Evolutionary conservation across 106 monocot genomes (phyloP).

Genomic region (Allium cepa): DNA sequence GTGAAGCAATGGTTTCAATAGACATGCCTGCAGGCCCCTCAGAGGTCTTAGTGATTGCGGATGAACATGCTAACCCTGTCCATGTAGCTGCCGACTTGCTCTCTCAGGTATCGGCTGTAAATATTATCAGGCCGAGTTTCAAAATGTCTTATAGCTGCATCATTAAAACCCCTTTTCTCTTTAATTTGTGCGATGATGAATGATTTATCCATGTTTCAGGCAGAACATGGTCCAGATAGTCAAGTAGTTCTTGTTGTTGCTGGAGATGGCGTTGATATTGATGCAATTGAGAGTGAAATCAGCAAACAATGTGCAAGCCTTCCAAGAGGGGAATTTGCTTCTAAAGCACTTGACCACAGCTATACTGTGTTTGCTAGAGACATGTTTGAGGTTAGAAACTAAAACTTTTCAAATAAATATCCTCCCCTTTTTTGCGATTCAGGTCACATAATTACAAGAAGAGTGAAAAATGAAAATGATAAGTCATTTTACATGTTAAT

Average conservation of each 20-base stretch:
- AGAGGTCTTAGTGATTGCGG: constrained; percentile 93
- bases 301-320: constrained; percentile 16
- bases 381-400: constrained; percentile 60
- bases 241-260: constrained; percentile 92
- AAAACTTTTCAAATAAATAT: not conserved
- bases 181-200: no score
- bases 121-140: no score
- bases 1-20: constrained; percentile 94
- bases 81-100: constrained; percentile 93
- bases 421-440: not conserved
- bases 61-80: constrained; percentile 75
- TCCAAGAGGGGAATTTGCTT: constrained; percentile 87
- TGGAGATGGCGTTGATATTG: constrained; percentile 68
- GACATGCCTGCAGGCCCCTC: constrained; percentile 99
- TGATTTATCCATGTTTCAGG: constrained; percentile 29
- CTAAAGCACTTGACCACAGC: constrained; percentile 88
- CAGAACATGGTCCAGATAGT: constrained; percentile 98
- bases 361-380: constrained; percentile 68
- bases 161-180: no score
- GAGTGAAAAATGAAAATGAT: no score
- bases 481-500: no score
- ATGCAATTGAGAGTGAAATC: not conserved
- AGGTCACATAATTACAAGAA: no score
- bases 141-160: no score
- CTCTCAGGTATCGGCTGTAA: constrained; percentile 52